Evolutionary conservation across 768 basidiomycete genomes (phyloP).

Genomic region (Lanmaoa pseudosensibilis): DNA sequence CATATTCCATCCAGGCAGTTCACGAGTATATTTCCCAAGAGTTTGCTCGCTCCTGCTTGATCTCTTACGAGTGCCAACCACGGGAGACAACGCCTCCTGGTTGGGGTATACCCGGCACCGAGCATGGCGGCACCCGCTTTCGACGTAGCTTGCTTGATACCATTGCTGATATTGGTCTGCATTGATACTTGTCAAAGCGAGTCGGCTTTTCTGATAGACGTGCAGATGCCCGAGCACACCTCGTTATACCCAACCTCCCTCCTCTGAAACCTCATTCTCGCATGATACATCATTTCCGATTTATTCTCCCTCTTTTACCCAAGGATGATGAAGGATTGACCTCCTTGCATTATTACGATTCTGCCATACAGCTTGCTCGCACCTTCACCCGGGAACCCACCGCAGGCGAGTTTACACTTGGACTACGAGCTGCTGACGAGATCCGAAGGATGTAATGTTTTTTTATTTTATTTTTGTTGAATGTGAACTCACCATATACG

Average conservation of each 20-base stretch:
- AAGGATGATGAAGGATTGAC: constrained; percentile 65
- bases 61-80: constrained; percentile 71
- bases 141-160: constrained; percentile 71
- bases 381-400: constrained; percentile 59
- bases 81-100: constrained; percentile 65
- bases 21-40: constrained; percentile 71
- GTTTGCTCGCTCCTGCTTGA: constrained; percentile 70
- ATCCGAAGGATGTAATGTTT: constrained; percentile 56
- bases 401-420: constrained; percentile 65
- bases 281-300: constrained; percentile 80
- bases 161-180: constrained; percentile 65
- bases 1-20: constrained; percentile 47
- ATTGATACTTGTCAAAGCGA: neutral
- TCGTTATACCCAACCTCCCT: constrained; percentile 73
- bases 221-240: constrained; percentile 65
- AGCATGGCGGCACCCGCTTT: constrained; percentile 61
- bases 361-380: constrained; percentile 70
- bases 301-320: constrained; percentile 62
- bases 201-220: constrained; percentile 4
- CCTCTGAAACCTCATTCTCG: constrained; percentile 67
- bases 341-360: constrained; percentile 73
- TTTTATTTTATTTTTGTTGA: neutral
- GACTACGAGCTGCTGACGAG: constrained; percentile 58
- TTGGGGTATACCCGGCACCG: constrained; percentile 72
- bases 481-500: neutral